Percentiles rank a stretch among this genome's conserved stretches.
Evolutionary conservation across 306 rosid species (phyloP).

Genomic region (Hylodesmum podocarpum): DNA sequence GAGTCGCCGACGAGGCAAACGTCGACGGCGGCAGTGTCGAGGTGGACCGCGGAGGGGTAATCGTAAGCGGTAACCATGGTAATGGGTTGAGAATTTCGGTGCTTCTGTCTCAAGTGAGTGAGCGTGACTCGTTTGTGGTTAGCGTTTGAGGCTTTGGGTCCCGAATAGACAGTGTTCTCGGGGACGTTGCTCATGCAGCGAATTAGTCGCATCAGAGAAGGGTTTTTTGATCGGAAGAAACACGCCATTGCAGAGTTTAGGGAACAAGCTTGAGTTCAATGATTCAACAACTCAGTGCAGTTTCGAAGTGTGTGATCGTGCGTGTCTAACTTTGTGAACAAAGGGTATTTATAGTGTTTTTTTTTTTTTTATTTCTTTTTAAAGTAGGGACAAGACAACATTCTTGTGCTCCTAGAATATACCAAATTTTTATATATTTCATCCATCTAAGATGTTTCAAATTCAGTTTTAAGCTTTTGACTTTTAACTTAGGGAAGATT

Average conservation of each 20-base stretch:
- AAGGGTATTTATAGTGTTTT: too few species aligned
- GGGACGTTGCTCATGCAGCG: slow-evolving; percentile 80
- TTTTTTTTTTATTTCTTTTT: too few species aligned
- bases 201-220: slow-evolving; percentile 1
- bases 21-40: slow-evolving; percentile 67
- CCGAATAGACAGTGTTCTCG: slow-evolving; percentile 76
- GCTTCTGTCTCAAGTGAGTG: slow-evolving; percentile 54
- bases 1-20: slow-evolving; percentile 87
- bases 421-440: too few species aligned
- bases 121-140: slow-evolving; percentile 63
- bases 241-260: slow-evolving; percentile 18
- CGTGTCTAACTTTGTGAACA: too few species aligned
- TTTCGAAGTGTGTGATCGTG: neutral
- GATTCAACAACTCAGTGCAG: neutral
- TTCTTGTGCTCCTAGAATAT: too few species aligned
- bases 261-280: neutral
- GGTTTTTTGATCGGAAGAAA: slow-evolving; percentile 20
- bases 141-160: slow-evolving; percentile 53
- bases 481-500: too few species aligned
- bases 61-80: slow-evolving; percentile 95
- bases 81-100: slow-evolving; percentile 60
- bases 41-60: slow-evolving; percentile 81
- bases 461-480: too few species aligned
- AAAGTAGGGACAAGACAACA: too few species aligned
- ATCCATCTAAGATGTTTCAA: too few species aligned